These are phyloP conservation scores for Petasospora rhodanensis DNA, from an alignment of 1,139 yeast genomes.

Conservation along the genomic window DNA sequence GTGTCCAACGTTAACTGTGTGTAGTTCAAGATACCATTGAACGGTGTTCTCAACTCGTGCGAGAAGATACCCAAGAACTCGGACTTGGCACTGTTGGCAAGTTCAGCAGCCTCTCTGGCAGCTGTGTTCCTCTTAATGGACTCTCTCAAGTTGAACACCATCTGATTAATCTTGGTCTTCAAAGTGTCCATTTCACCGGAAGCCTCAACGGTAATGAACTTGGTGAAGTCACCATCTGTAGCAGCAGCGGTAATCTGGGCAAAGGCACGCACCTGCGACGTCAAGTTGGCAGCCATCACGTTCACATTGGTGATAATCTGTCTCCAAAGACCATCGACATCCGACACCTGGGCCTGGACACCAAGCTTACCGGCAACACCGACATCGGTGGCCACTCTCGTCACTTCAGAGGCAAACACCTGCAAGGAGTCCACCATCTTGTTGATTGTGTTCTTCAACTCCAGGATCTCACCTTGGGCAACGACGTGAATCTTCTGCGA, in stretches of 20 bases:
- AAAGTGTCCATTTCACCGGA: constrained; percentile 92
- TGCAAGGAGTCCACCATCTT: constrained; percentile 91
- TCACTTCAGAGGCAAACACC: constrained; percentile 82
- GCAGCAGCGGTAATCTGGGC: constrained; percentile 94
- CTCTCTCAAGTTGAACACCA: constrained; percentile 84
- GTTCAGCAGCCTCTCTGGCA: constrained; percentile 90
- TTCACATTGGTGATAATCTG: constrained; percentile 91
- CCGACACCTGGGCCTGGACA: constrained; percentile 86
- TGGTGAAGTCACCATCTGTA: constrained; percentile 87
- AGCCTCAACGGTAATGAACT: constrained; percentile 87
- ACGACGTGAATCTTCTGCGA: constrained; percentile 85
- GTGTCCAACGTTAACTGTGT: constrained; percentile 85
- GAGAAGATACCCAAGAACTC: constrained; percentile 90
- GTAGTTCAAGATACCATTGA: constrained; percentile 92
- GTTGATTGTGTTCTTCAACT: constrained; percentile 72
- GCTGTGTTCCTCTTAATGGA: constrained; percentile 89
- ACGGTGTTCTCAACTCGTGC: constrained; percentile 87
- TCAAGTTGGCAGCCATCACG: constrained; percentile 87
- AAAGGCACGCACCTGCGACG: constrained; percentile 89
- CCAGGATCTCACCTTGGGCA: constrained; percentile 85
- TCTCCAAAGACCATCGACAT: constrained; percentile 89
- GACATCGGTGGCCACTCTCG: constrained; percentile 86
- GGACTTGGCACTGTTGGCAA: constrained; percentile 86
- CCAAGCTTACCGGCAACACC: constrained; percentile 92
- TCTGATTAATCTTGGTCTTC: constrained; percentile 85